These are phyloP conservation scores for Phytophthora ramorum DNA, from an alignment of 352 stramenopile genomes.

Conservation along the genomic window DNA sequence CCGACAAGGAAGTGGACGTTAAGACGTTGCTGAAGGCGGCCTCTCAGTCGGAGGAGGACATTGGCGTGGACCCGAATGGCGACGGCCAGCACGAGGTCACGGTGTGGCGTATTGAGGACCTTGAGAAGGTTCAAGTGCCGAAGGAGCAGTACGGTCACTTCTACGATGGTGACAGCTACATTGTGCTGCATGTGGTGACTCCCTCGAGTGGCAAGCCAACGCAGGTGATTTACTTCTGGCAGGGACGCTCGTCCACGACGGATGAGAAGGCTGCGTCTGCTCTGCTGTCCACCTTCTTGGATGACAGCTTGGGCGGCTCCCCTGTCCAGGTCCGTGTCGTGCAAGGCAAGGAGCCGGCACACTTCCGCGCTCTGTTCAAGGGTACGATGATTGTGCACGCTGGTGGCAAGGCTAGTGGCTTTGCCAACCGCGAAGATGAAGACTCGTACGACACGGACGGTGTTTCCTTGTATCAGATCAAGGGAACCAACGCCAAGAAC, in stretches of 20 bases:
- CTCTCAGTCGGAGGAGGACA: slow-evolving; percentile 68
- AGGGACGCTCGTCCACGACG: slow-evolving; percentile 84
- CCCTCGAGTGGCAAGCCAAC: slow-evolving; percentile 66
- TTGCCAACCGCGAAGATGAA: slow-evolving; percentile 79
- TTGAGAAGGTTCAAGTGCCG: slow-evolving; percentile 89
- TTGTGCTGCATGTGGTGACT: slow-evolving; percentile 90
- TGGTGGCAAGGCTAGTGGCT: slow-evolving; percentile 91
- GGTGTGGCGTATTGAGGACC: slow-evolving; percentile 93
- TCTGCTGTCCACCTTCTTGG: slow-evolving; percentile 72
- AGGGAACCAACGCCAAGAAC: slow-evolving; percentile 87
- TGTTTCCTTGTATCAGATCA: slow-evolving; percentile 91
- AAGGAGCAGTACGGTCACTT: slow-evolving; percentile 91
- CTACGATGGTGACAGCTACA: slow-evolving; percentile 96
- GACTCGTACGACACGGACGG: slow-evolving; percentile 91
- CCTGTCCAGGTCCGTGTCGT: slow-evolving; percentile 88
- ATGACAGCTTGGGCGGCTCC: slow-evolving; percentile 85
- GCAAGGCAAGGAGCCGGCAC: slow-evolving; percentile 88
- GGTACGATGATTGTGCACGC: slow-evolving; percentile 91
- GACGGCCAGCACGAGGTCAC: slow-evolving; percentile 81
- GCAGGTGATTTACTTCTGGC: slow-evolving; percentile 94
- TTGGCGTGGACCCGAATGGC: slow-evolving; percentile 70
- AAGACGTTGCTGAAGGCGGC: slow-evolving; percentile 55
- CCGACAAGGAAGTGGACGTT: slow-evolving; percentile 65
- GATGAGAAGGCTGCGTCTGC: slow-evolving; percentile 89
- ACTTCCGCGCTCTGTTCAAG: slow-evolving; percentile 92